Conservation (phyloP, 345 rosid species). For the Populus deltoides region DNA sequence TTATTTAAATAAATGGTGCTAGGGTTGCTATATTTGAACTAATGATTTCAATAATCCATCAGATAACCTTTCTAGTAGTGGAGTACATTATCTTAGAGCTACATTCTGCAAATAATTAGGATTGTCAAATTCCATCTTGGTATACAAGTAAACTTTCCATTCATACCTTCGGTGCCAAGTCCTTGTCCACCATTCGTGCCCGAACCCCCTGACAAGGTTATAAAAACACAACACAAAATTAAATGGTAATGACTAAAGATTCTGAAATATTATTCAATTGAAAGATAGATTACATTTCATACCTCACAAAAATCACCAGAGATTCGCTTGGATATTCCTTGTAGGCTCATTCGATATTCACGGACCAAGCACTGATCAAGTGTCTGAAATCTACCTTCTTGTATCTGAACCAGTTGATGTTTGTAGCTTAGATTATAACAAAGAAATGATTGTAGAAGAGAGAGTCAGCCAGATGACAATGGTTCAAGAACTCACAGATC, state of each 20-base stretch:
- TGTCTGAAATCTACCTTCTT: constrained; percentile 76
- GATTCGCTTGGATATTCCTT: constrained; percentile 51
- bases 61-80: not conserved
- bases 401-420: constrained; percentile 45
- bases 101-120: not conserved
- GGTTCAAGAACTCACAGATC: constrained; percentile 64
- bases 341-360: constrained; percentile 82
- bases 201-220: constrained; percentile 58
- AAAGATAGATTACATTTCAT: constrained; percentile 13
- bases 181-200: constrained; percentile 80
- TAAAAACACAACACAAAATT: not conserved
- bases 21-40: not conserved
- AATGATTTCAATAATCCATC: not conserved
- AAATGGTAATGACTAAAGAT: not conserved
- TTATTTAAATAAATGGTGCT: not conserved
- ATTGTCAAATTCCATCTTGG: not conserved
- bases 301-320: constrained; percentile 77
- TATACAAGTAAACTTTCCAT: not conserved
- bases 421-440: constrained; percentile 1
- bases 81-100: not conserved
- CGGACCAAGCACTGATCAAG: constrained; percentile 76
- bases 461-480: not conserved
- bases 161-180: constrained; percentile 68
- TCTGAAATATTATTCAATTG: not conserved
- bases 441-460: not conserved